phyloP scores from a whole-genome alignment of 2,329 filamentous ascomycete genomes.

The Hymenoscyphus fructigenus region DNA sequence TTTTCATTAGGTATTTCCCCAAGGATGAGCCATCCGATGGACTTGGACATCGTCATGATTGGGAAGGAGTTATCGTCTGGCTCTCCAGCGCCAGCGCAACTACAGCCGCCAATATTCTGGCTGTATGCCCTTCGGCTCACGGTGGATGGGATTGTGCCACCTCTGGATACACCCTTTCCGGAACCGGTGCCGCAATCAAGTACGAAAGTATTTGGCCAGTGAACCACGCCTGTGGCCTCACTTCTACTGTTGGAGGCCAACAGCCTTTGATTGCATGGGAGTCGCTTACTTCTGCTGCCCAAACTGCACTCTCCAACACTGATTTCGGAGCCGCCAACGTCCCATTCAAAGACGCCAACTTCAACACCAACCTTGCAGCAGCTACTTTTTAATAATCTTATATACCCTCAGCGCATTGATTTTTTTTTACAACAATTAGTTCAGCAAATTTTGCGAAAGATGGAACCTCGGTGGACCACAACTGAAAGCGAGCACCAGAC shows the following conservation, averaged over 20 bases:
- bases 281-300: neutral
- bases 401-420: neutral
- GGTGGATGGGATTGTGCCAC: neutral
- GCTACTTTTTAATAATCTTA: neutral
- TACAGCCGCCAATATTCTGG: neutral
- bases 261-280: conserved; percentile 4
- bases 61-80: conserved; percentile 1
- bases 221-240: neutral
- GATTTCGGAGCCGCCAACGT: neutral
- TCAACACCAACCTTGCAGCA: neutral
- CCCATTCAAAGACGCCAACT: neutral
- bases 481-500: neutral
- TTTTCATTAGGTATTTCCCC: neutral
- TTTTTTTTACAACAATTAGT: neutral
- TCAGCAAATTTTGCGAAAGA: neutral
- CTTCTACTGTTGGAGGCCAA: neutral
- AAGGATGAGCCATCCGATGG: neutral
- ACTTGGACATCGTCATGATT: conserved; percentile 5
- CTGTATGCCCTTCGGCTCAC: neutral
- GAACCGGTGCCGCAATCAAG: neutral
- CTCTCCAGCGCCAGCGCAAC: neutral
- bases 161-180: neutral
- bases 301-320: neutral
- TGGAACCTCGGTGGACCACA: neutral
- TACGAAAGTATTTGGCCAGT: neutral